Evolutionary conservation across 306 rosid species (phyloP).

Genomic region (Citrullus colocynthis): DNA sequence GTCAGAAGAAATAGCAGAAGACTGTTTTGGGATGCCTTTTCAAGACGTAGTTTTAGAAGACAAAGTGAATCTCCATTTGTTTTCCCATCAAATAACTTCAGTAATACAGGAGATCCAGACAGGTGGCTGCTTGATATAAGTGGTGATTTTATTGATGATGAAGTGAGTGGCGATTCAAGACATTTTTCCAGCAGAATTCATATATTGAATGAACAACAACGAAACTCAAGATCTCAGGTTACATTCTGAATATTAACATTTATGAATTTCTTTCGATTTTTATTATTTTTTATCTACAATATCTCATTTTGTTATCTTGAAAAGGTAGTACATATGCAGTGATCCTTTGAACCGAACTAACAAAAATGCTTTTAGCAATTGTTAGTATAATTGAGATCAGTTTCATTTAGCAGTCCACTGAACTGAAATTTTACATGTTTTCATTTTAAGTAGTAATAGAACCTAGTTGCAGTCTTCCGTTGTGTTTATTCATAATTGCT

Average conservation of each 20-base stretch:
- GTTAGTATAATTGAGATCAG: background rate
- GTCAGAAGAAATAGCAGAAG: conserved; percentile 78
- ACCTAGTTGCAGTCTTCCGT: background rate
- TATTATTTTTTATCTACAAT: background rate
- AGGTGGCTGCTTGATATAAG: conserved; percentile 88
- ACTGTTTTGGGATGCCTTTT: conserved; percentile 81
- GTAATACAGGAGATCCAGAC: conserved; percentile 60
- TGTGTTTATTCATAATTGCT: conserved; percentile 12
- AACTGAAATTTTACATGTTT: background rate
- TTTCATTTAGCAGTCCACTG: background rate
- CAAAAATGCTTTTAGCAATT: background rate
- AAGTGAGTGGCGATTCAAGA: conserved; percentile 43
- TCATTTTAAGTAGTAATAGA: background rate
- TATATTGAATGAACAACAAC: conserved; percentile 43
- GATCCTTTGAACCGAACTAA: background rate
- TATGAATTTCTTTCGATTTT: background rate
- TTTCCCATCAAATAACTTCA: conserved; percentile 50
- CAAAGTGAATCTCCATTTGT: conserved; percentile 60
- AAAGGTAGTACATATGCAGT: background rate
- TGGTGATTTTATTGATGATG: conserved; percentile 54
- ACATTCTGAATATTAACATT: background rate
- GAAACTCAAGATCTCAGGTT: conserved; percentile 84
- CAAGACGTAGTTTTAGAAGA: conserved; percentile 77
- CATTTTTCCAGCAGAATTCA: conserved; percentile 50
- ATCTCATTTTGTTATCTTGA: background rate